Base-by-base conservation (phyloP, 108 stramenopile genomes). In the Ochromonas danica region DNA sequence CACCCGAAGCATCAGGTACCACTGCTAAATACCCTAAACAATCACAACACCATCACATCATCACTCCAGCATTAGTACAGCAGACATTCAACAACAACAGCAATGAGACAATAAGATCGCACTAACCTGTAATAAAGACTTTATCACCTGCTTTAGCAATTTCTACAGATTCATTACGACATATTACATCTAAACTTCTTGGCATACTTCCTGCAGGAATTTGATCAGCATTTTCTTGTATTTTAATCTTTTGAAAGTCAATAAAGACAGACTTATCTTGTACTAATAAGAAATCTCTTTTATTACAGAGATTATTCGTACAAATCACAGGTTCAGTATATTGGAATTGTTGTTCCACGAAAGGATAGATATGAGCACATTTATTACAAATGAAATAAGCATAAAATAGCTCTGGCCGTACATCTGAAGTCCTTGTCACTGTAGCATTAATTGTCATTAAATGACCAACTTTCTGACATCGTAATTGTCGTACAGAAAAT, bases 201-300 rank as follows among this genome's bases (percentile, higher is more conserved):
- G 98, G 98, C 95, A 99, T 95, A 62, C 88, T 89, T 27, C 98
- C 98, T 1, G 98, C 91, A 1, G 98, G 98, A 41, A 99, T 96
- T 72, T 98, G 95, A 75, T 95, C 91, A 25, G 96, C 89, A 78
- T 93, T 93, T 84, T 99, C 98, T 85, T 99, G 98, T 39, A 99
- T 94, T 2, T 96, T 90, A 40, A 99, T 78, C 71, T 94, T 89
- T 83, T 99, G 98, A 96, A 96, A 98, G 81, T 99, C 98, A 1
- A 92, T 92, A 79, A 98, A 97, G 40, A 89, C 87, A 41, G 88
- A 90, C 51, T 65, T 30, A 17, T 79, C 57, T 1, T 70, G 27
- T 3, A 72, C 28, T 3, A 80, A n/a, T 28, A 22, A 63, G 33
- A 80, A 67, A 78, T 27, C 39, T 22, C 61, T 30, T 70, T 93